These are phyloP conservation scores for Aphanocladium album DNA, from an alignment of 2,329 filamentous ascomycete genomes.

Conservation along the genomic window DNA sequence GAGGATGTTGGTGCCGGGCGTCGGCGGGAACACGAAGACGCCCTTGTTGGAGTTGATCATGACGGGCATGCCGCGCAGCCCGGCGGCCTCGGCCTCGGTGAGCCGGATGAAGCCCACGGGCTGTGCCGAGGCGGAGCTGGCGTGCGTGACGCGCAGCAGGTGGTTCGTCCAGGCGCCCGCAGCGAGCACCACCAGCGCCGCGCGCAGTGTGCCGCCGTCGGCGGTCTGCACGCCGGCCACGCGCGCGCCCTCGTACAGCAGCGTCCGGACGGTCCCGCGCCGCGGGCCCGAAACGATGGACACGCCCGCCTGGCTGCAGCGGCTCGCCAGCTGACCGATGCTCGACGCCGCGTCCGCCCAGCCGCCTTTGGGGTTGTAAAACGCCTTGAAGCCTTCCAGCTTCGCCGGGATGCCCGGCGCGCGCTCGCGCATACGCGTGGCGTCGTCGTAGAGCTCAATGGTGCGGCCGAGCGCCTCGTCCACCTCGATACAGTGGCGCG, in stretches of 20 bases:
- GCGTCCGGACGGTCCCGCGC: constrained; percentile 23
- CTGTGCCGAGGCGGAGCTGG: constrained; percentile 60
- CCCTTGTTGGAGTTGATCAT: constrained; percentile 50
- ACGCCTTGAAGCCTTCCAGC: constrained; percentile 21
- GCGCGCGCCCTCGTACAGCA: constrained; percentile 15
- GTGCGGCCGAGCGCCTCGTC: constrained; percentile 17
- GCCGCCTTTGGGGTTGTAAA: constrained; percentile 25
- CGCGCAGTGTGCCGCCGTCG: constrained; percentile 39
- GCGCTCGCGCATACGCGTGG: constrained; percentile 14
- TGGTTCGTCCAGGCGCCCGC: constrained; percentile 62
- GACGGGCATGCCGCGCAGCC: constrained; percentile 52
- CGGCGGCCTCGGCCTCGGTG: constrained; percentile 50
- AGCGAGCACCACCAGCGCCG: constrained; percentile 58
- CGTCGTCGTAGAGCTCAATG: constrained; percentile 23
- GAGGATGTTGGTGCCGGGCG: constrained; percentile 41
- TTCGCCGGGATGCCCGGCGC: constrained; percentile 19
- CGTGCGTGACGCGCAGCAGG: constrained; percentile 53
- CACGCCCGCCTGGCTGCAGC: constrained; percentile 26
- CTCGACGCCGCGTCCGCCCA: constrained; percentile 28
- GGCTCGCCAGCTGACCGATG: constrained; percentile 22
- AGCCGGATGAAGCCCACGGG: constrained; percentile 60
- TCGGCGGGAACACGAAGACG: constrained; percentile 52
- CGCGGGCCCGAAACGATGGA: constrained; percentile 26
- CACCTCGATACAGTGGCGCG: constrained; percentile 17
- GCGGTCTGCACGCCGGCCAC: constrained; percentile 23